phyloP scores from a whole-genome alignment of 164 flowering plant species.

The Amborella trichopoda region DNA sequence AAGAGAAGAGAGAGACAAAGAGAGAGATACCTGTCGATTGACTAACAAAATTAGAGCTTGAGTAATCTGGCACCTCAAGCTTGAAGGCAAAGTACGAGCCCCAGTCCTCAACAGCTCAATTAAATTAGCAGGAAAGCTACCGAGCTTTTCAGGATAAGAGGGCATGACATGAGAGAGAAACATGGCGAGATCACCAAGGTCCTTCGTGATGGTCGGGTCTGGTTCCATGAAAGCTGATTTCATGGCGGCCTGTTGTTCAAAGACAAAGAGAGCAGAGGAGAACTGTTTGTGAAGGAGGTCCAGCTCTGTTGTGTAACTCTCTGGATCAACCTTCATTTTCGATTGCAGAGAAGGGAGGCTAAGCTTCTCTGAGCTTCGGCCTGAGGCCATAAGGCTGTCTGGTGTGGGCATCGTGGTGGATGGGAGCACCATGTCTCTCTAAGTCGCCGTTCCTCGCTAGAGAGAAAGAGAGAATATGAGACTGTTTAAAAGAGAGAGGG shows the following conservation, averaged over 20 bases:
- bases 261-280: slow-evolving; percentile 54
- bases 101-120: slow-evolving; percentile 37
- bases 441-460: too few species aligned
- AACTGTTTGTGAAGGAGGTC: slow-evolving; percentile 46
- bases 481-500: too few species aligned
- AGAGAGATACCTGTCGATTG: slow-evolving; percentile 62
- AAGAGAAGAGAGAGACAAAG: neutral
- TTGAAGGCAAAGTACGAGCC: slow-evolving; percentile 44
- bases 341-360: slow-evolving; percentile 64
- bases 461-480: too few species aligned
- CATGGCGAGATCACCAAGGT: slow-evolving; percentile 64
- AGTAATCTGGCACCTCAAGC: slow-evolving; percentile 39
- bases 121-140: slow-evolving; percentile 45
- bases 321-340: slow-evolving; percentile 85
- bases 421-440: too few species aligned
- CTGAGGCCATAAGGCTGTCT: too few species aligned
- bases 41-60: slow-evolving; percentile 72
- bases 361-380: slow-evolving; percentile 53
- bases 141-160: slow-evolving; percentile 47
- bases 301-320: slow-evolving; percentile 74
- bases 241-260: slow-evolving; percentile 55
- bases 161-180: slow-evolving; percentile 80
- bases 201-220: slow-evolving; percentile 53
- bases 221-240: slow-evolving; percentile 31
- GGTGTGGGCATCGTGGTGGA: too few species aligned